Evolutionary conservation across 2,329 filamentous ascomycete species (phyloP), one percentile per base, ranked within the genome.

Genomic region (Teratosphaeria zuluensis): DNA sequence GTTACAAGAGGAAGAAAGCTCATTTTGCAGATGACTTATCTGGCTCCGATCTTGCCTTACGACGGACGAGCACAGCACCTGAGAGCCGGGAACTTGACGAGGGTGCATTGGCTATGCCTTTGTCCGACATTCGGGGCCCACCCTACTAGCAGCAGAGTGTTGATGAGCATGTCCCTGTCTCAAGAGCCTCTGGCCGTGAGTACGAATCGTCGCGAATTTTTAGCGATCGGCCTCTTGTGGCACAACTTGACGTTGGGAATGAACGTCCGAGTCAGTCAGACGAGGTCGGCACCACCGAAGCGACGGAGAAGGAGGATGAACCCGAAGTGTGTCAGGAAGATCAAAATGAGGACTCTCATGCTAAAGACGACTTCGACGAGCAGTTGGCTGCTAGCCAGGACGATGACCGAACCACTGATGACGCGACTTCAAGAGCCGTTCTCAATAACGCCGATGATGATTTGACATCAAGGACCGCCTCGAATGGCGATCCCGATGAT

Each of bases 21-120:
- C 61, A 61, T 38, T 65, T 65, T 35, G 58, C 53, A 14, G 63
- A 65, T 33, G 58, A 59, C 11, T 31, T 59, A 0, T 42, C 56
- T 3, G 56, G 52, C 9, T 53, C 48, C 12, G 35, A 58, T 19
- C 5, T 57, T 32, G 24, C 42, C 4, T 53, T 61, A 16, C 56
- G 55, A 30, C 52, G 62, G 35, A 59, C 56, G 56, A 59, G n/a
- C 14, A 59, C 54, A 9, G 58, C 58, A 30, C 54, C 58, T 2
- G 51, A 33, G 19, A 32, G 35, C 14, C 30, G 24, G 9, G 9
- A 14, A 3, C 14, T 14, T 14, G 8, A 35, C 9, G 33, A 14
- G 14, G 33, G 14, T 35, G 14, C 14, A 14, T 11, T 14, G 33
- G 33, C 9, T 35, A 35, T 35, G 33, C 33, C 33, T 35, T 9